Conservation (phyloP, 768 basidiomycete species). For the Macrolepiota fuliginosa region DNA sequence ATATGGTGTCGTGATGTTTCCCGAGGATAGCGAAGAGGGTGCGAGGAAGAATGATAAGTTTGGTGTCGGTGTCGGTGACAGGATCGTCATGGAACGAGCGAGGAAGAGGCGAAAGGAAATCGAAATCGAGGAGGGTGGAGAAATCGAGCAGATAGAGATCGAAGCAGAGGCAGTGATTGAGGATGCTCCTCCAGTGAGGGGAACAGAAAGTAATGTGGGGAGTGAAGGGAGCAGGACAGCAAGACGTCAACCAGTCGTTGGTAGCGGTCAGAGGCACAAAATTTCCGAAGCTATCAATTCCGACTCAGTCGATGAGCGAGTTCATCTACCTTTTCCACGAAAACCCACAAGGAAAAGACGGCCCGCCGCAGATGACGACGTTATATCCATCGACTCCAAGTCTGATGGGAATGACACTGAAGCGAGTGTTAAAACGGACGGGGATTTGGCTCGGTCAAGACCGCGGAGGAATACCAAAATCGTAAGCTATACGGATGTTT, state of each 20-base stretch:
- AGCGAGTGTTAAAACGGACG: neutral
- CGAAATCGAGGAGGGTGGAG: conserved; percentile 36
- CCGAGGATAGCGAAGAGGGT: conserved; percentile 50
- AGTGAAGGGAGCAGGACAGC: conserved; percentile 11
- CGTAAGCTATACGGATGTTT: neutral
- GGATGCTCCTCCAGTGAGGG: too few species aligned
- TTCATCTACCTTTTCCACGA: neutral
- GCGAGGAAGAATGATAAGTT: conserved; percentile 22
- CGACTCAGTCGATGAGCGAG: neutral
- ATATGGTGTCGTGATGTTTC: conserved; percentile 87
- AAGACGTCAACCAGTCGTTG: neutral
- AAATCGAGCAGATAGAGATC: conserved; percentile 13
- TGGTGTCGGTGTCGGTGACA: conserved; percentile 45
- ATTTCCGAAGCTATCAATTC: neutral
- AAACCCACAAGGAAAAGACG: neutral
- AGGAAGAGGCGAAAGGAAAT: conserved; percentile 50
- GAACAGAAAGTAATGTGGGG: conserved; percentile 1
- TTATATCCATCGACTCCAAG: neutral
- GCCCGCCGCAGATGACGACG: neutral
- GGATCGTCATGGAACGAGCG: conserved; percentile 53
- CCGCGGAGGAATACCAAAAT: neutral
- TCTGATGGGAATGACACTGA: neutral
- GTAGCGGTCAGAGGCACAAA: neutral
- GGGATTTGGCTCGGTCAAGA: neutral
- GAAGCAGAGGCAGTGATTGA: too few species aligned